Base-by-base conservation (phyloP, 768 basidiomycete species). In the Holtermanniella nyarrowii region DNA sequence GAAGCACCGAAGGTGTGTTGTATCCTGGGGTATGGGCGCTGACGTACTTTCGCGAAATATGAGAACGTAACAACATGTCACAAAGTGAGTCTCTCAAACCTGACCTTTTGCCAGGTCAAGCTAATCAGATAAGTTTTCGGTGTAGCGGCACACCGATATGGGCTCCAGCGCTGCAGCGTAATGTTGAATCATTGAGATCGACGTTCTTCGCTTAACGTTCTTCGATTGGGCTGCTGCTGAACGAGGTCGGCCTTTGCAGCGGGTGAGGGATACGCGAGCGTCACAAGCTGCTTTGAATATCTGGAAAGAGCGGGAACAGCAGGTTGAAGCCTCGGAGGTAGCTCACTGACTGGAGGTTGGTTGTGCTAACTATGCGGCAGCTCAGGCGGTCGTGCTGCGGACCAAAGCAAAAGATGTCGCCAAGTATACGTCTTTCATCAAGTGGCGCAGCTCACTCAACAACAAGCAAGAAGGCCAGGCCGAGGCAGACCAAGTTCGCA, bases 181-280 rank as follows among this genome's bases (percentile, higher is more conserved):
- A 48, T 21, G 27, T 20, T 21, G 12, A 4, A 2, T n/a, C 16
- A 14, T 5, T 51, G n/a, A 11, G 42, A 18, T 10, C 12, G 12
- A 14, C 22, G 5, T 51, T 51, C 43, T 16, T 23, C 11, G 44
- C 49, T n/a, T n/a, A n/a, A n/a, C n/a, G n/a, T n/a, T n/a, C n/a
- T n/a, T n/a, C n/a, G n/a, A n/a, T 16, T 51, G 49, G 49, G 42
- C 40, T 26, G 42, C 27, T 4, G n/a, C 20, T 23, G 49, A 51
- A 31, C 49, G 49, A 24, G 23, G 42, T 23, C 5, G 40, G 22
- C 43, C 44, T 10, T 26, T 51, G 21, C 20, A 14, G 4, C 3
- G 18, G 14, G 49, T 51, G 23, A 37, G 16, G 31, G 31, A 37
- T 16, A 37, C 31, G 31, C 31, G 31, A 7, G 7, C 16, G 31